Evolutionary conservation across 2,329 filamentous ascomycete genomes (phyloP).

Genomic region (Ramichloridium luteum): DNA sequence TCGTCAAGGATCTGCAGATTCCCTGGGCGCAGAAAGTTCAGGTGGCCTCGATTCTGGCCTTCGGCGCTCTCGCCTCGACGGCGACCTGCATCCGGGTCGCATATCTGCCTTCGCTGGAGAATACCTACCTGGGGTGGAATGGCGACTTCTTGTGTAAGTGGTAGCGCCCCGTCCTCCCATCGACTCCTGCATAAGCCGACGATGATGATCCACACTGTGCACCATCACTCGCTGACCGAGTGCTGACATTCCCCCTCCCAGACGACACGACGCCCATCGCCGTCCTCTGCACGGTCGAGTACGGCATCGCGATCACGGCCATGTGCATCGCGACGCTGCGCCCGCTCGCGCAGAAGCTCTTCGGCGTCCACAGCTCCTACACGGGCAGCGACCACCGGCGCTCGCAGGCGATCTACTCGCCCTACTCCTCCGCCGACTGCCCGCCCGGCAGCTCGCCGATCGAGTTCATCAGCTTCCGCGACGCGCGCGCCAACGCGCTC

Average conservation of each 20-base stretch:
- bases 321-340: constrained; percentile 38
- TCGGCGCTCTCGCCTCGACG: constrained; percentile 40
- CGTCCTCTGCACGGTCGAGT: constrained; percentile 24
- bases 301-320: constrained; percentile 28
- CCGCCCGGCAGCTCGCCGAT: background rate
- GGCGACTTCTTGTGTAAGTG: constrained; percentile 32
- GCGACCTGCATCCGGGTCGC: constrained; percentile 37
- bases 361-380: background rate
- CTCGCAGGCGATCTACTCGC: background rate
- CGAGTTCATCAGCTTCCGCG: background rate
- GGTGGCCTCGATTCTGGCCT: constrained; percentile 27
- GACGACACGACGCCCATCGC: constrained; percentile 29
- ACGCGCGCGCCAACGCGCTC: constrained; percentile 61
- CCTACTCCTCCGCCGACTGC: background rate
- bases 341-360: constrained; percentile 26
- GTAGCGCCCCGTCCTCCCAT: background rate
- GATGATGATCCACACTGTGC: no score
- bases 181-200: background rate
- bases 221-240: background rate
- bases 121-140: constrained; percentile 20
- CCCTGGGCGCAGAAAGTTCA: constrained; percentile 27
- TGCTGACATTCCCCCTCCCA: constrained; percentile 19
- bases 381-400: background rate
- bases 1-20: constrained; percentile 32
- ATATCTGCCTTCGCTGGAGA: constrained; percentile 27